phyloP scores from a whole-genome alignment of 225 moss, liverwort and hornwort species.

The Pseudisothecium myosuroides region DNA sequence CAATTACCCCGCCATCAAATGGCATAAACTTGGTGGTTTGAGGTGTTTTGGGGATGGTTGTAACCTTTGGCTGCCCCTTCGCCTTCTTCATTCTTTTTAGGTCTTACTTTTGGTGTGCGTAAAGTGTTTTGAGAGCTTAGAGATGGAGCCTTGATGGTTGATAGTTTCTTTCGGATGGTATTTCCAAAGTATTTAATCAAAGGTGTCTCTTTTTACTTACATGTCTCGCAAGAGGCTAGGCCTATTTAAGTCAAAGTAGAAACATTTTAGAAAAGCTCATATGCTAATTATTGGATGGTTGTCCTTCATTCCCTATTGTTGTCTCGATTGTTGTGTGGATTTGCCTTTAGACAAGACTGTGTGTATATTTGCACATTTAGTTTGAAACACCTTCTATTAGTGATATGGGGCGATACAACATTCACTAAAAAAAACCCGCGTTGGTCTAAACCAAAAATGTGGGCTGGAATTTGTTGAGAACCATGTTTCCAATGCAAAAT shows the following conservation, averaged over 20 bases:
- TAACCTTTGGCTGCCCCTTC: rapidly evolving
- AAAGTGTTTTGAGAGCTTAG: not conserved
- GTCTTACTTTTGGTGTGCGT: not conserved
- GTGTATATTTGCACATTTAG: not conserved
- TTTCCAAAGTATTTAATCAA: not conserved
- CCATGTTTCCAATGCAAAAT: too few relatives aligned
- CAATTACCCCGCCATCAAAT: too few relatives aligned
- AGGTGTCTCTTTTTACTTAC: not conserved
- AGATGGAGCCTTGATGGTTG: too few relatives aligned
- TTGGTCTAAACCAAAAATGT: too few relatives aligned
- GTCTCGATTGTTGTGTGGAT: not conserved
- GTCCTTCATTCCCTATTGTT: not conserved
- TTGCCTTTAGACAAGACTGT: not conserved
- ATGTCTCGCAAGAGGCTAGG: not conserved
- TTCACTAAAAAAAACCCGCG: too few relatives aligned
- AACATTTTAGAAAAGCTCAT: not conserved
- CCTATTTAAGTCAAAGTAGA: not conserved
- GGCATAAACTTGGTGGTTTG: too few relatives aligned
- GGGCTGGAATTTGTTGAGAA: too few relatives aligned
- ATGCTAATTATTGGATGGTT: not conserved
- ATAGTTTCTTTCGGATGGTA: not conserved
- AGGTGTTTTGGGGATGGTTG: not conserved
- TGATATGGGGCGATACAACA: not conserved
- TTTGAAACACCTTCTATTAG: not conserved
- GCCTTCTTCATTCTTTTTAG: not conserved